Evolutionary conservation across 108 stramenopile genomes (phyloP).

Genomic region (Cyclotella cryptica): DNA sequence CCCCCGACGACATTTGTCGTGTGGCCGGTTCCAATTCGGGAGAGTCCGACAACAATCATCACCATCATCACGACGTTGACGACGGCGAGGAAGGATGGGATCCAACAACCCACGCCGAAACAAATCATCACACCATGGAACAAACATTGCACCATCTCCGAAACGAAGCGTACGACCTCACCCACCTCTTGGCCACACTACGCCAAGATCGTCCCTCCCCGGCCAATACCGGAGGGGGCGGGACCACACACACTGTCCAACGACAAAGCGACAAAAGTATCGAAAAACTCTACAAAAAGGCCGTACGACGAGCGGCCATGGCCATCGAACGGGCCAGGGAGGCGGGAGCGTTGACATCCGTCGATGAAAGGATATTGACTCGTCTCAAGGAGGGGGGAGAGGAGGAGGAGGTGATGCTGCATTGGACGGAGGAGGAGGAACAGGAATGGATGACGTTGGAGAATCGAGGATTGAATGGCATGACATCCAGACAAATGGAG

Average conservation of each 20-base stretch:
- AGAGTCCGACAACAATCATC: too few relatives aligned
- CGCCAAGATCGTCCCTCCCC: not conserved
- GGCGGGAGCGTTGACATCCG: constrained; percentile 80
- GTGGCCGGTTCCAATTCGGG: not conserved
- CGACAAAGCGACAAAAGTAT: constrained; percentile 61
- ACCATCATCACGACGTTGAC: too few relatives aligned
- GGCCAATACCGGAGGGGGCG: constrained; percentile 8
- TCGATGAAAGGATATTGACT: constrained; percentile 45
- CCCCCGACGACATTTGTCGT: not conserved
- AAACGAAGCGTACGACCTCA: not conserved
- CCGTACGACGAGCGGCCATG: constrained; percentile 65
- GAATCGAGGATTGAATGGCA: constrained; percentile 40
- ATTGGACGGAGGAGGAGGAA: not conserved
- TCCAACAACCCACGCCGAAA: not conserved
- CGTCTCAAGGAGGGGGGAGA: not conserved
- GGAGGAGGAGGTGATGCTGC: constrained; percentile 20
- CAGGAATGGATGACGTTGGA: constrained; percentile 8
- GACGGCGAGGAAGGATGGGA: too few relatives aligned
- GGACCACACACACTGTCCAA: constrained; percentile 72
- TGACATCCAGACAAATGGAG: constrained; percentile 52
- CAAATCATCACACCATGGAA: too few relatives aligned
- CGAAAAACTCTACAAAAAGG: constrained; percentile 69
- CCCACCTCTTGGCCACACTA: not conserved
- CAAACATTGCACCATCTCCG: not conserved
- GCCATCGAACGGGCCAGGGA: constrained; percentile 70